A percentile compares a stretch with the other conserved stretches of the same genome.
These are phyloP conservation scores for Sporisorium graminicola DNA, from an alignment of 1,284 basidiomycete genomes.

Conservation along the genomic window DNA sequence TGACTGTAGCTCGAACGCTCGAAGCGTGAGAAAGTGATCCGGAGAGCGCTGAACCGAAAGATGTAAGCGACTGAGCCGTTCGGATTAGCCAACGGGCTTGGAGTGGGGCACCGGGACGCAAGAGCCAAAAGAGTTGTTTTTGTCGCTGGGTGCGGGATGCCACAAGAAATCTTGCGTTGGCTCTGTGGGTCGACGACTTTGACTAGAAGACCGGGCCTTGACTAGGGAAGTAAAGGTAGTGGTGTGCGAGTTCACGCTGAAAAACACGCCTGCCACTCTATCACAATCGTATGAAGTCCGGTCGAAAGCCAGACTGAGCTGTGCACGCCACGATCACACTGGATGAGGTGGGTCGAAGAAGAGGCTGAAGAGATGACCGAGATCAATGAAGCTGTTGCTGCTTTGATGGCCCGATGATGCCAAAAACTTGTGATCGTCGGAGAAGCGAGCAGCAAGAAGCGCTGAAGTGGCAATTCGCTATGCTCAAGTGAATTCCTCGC, in stretches of 20 bases:
- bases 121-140: neutral
- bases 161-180: neutral
- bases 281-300: conserved; percentile 5
- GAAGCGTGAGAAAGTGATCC: conserved; percentile 4
- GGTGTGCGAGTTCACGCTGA: neutral
- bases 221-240: neutral
- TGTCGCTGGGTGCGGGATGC: neutral
- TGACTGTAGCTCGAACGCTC: neutral
- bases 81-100: neutral
- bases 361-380: neutral
- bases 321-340: neutral
- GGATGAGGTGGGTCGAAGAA: neutral
- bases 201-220: neutral
- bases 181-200: neutral
- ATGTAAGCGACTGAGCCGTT: neutral
- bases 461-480: neutral
- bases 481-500: no score
- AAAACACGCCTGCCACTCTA: neutral
- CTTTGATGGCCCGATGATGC: neutral
- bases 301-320: neutral
- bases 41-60: neutral
- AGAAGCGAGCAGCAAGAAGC: neutral
- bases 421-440: neutral
- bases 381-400: neutral
- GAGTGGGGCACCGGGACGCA: neutral